These are phyloP conservation scores for Cryptosporidium xiaoi DNA, from an alignment of 169 alveolate species.

Conservation along the genomic window DNA sequence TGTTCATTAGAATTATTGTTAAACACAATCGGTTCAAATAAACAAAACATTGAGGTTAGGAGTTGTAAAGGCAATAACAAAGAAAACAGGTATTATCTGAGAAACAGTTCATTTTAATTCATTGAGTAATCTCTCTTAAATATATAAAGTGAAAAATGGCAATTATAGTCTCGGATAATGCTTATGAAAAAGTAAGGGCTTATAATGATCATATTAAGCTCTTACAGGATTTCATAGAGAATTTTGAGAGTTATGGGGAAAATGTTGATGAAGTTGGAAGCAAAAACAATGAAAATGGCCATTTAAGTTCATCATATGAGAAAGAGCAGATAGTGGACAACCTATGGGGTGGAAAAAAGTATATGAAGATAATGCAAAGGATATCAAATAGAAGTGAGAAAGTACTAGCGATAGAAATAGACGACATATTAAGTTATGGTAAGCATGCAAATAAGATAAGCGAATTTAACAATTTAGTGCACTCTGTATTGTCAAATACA, in stretches of 20 bases:
- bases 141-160: slow-evolving; percentile 11
- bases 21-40: no score
- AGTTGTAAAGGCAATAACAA: no score
- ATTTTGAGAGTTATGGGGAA: slow-evolving; percentile 43
- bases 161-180: slow-evolving; percentile 34
- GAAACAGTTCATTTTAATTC: no score
- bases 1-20: no score
- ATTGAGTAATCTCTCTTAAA: no score
- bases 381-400: slow-evolving; percentile 36
- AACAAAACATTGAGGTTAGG: no score
- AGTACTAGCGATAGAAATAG: slow-evolving; percentile 32
- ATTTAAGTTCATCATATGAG: neutral
- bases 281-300: neutral
- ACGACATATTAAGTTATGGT: slow-evolving; percentile 57
- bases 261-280: neutral
- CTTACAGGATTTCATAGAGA: slow-evolving; percentile 30
- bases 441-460: slow-evolving; percentile 34
- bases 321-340: neutral
- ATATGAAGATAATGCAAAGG: slow-evolving; percentile 54
- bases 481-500: slow-evolving; percentile 58
- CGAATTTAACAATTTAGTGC: slow-evolving; percentile 46
- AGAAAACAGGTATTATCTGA: no score
- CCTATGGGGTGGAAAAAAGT: slow-evolving; percentile 53
- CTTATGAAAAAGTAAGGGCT: slow-evolving; percentile 70
- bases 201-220: slow-evolving; percentile 46